Conservation (phyloP, 2,329 filamentous ascomycete species). For the Ophiognomonia clavigignenti-juglandacearum region DNA sequence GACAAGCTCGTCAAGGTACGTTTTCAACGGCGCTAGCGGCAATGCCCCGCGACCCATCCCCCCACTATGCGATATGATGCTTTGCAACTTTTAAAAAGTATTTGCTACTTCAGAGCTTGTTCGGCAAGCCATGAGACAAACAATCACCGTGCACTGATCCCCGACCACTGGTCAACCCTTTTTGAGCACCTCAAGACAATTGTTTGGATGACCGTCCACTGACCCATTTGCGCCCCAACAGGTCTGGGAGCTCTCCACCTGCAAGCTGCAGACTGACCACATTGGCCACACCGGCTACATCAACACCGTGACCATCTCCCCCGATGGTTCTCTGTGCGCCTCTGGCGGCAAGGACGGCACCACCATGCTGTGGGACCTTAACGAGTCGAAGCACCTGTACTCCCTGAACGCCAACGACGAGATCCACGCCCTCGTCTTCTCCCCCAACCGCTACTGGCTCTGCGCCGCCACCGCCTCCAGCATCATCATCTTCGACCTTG, state of each 20-base stretch:
- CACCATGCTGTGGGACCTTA: slow-evolving; percentile 99
- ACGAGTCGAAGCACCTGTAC: slow-evolving; percentile 99
- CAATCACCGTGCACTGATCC: slow-evolving; percentile 85
- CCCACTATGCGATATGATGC: slow-evolving; percentile 65
- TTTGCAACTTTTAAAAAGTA: slow-evolving; percentile 80
- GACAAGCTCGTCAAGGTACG: slow-evolving; percentile 99
- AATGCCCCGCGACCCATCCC: slow-evolving; percentile 28
- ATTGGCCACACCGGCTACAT: slow-evolving; percentile 99
- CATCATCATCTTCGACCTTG: slow-evolving; percentile 99
- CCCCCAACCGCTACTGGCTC: slow-evolving; percentile 99
- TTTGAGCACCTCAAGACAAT: neutral
- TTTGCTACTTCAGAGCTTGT: slow-evolving; percentile 99
- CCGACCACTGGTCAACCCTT: slow-evolving; percentile 17
- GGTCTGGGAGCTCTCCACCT: slow-evolving; percentile 99
- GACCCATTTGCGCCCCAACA: slow-evolving; percentile 38
- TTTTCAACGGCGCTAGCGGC: slow-evolving; percentile 22
- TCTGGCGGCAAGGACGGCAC: slow-evolving; percentile 99
- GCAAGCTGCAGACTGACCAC: slow-evolving; percentile 99
- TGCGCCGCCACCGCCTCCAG: slow-evolving; percentile 94
- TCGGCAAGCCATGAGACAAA: slow-evolving; percentile 91
- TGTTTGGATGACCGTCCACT: slow-evolving; percentile 17
- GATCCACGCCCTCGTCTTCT: slow-evolving; percentile 99
- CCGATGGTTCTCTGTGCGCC: slow-evolving; percentile 97
- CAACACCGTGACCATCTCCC: slow-evolving; percentile 99
- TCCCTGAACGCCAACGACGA: slow-evolving; percentile 98